Conservation (phyloP, 108 stramenopile species). For the Parietichytrium sp. region DNA sequence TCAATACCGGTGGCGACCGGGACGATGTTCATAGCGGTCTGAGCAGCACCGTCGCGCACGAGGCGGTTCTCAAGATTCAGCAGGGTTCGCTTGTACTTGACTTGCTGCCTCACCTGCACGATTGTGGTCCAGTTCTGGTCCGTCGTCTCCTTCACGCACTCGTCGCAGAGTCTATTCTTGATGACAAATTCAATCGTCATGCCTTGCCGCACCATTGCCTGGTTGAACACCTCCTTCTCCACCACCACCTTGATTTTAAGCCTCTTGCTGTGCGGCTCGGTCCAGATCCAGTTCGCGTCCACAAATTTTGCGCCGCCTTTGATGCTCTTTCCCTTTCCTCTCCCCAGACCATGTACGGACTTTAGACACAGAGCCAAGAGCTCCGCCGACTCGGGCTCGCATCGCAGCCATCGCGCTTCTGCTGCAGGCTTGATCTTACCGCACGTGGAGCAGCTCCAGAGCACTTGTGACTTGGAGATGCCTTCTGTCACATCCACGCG, state of each 20-base stretch:
- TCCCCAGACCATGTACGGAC: constrained; percentile 80
- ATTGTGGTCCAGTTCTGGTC: constrained; percentile 89
- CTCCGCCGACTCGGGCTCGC: constrained; percentile 90
- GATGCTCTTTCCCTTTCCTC: constrained; percentile 49
- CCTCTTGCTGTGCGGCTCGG: constrained; percentile 95
- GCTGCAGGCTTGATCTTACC: constrained; percentile 83
- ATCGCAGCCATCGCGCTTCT: constrained; percentile 87
- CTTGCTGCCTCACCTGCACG: constrained; percentile 97
- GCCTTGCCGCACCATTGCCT: constrained; percentile 91
- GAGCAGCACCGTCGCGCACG: constrained; percentile 90
- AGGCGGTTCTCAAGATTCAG: constrained; percentile 96
- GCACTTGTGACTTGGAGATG: constrained; percentile 84
- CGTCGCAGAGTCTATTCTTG: constrained; percentile 92
- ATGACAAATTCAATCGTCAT: constrained; percentile 89
- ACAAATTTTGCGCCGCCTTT: constrained; percentile 74
- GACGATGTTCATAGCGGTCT: constrained; percentile 75
- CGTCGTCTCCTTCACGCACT: constrained; percentile 90
- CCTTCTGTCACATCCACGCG: constrained; percentile 91
- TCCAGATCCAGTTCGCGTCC: constrained; percentile 99
- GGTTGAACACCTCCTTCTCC: constrained; percentile 85
- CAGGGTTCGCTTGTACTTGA: constrained; percentile 97
- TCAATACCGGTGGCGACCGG: constrained; percentile 97
- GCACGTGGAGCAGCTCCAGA: constrained; percentile 89
- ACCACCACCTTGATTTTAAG: constrained; percentile 85
- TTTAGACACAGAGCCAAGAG: constrained; percentile 89